phyloP scores from a whole-genome alignment of 2,329 filamentous ascomycete genomes.

The Fusarium longipes region DNA sequence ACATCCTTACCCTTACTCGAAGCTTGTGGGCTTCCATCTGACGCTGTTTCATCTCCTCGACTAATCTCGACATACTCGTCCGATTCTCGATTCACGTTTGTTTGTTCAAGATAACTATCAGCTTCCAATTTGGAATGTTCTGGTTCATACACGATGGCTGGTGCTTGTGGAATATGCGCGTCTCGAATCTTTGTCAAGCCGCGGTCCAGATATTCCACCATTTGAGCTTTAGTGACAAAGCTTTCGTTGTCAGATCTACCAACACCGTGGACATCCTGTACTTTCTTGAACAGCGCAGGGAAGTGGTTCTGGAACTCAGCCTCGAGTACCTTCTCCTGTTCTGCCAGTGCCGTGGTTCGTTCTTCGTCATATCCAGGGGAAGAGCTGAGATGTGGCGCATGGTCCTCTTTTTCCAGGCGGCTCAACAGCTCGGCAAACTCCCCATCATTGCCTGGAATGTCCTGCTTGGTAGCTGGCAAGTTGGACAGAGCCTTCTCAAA shows the following conservation, averaged over 20 bases:
- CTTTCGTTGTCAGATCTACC: conserved; percentile 50
- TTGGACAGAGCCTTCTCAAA: conserved; percentile 50
- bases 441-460: conserved; percentile 49
- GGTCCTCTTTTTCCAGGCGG: conserved; percentile 57
- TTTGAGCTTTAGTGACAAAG: conserved; percentile 58
- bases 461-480: conserved; percentile 23
- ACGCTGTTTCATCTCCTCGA: conserved; percentile 41
- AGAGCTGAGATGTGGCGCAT: conserved; percentile 52
- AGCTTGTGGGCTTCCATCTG: conserved; percentile 32
- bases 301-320: conserved; percentile 60
- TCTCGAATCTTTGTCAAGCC: conserved; percentile 59
- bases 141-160: conserved; percentile 40
- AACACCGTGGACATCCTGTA: conserved; percentile 51
- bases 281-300: conserved; percentile 60
- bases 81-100: conserved; percentile 42
- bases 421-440: conserved; percentile 60
- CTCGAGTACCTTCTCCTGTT: conserved; percentile 62
- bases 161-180: conserved; percentile 29
- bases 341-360: conserved; percentile 54
- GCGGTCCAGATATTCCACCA: conserved; percentile 61
- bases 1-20: conserved; percentile 39
- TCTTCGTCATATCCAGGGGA: conserved; percentile 54
- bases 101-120: conserved; percentile 47
- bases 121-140: conserved; percentile 49
- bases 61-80: conserved; percentile 53